These are phyloP conservation scores for Phytophthora podocarpi DNA, from an alignment of 352 stramenopile genomes.

Conservation along the genomic window DNA sequence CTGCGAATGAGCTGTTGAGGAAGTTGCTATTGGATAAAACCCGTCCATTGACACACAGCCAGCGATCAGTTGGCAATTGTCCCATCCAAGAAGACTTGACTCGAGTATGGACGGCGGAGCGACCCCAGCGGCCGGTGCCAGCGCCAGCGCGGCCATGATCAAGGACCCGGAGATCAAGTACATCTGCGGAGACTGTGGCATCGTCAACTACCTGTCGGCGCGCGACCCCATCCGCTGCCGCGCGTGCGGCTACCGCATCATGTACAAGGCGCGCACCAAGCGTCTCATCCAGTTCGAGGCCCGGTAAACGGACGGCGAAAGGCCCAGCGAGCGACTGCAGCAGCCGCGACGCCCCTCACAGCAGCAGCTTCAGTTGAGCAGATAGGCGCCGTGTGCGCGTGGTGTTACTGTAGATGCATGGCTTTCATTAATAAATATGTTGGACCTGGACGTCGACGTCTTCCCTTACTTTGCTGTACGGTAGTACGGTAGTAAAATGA, in stretches of 20 bases:
- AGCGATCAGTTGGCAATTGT: conserved; percentile 36
- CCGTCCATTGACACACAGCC: conserved; percentile 5
- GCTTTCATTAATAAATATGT: conserved; percentile 42
- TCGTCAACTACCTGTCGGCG: conserved; percentile 95
- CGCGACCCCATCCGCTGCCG: conserved; percentile 96
- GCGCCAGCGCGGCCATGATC: conserved; percentile 51
- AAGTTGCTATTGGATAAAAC: conserved; percentile 17
- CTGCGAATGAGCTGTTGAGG: conserved; percentile 2
- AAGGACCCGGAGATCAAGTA: conserved; percentile 96
- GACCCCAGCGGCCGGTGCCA: conserved; percentile 67
- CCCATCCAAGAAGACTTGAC: conserved; percentile 3
- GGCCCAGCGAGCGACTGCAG: conserved; percentile 8
- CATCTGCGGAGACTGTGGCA: conserved; percentile 97
- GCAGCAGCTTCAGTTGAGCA: background rate
- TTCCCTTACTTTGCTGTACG: background rate
- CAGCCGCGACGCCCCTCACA: background rate
- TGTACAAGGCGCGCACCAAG: conserved; percentile 98
- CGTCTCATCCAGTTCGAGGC: conserved; percentile 93
- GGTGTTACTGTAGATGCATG: conserved; percentile 24
- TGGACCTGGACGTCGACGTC: too few relatives aligned
- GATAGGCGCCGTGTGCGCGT: background rate
- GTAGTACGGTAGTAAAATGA: background rate
- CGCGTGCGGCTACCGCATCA: conserved; percentile 97
- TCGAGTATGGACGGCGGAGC: conserved; percentile 78
- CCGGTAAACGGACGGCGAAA: conserved; percentile 52